Conservation (phyloP, 2,329 filamentous ascomycete species). For the Arthrobotrys conoides region DNA sequence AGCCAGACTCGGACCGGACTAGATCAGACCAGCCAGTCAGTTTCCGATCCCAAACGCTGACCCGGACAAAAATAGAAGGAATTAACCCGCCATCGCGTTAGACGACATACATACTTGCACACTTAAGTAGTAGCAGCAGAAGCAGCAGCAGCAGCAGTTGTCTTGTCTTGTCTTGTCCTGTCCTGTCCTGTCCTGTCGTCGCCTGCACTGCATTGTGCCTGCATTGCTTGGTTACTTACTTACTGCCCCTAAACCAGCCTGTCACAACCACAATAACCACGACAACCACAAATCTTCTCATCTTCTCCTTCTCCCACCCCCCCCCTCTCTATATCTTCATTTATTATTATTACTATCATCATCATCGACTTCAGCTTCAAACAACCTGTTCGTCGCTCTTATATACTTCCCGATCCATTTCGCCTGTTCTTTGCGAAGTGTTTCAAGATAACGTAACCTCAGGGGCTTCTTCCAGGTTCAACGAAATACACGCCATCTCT, state of each 20-base stretch:
- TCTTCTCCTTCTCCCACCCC: neutral
- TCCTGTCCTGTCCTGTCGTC: neutral
- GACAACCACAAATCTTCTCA: neutral
- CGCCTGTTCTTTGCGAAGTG: constrained; percentile 26
- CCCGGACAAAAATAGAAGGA: constrained; percentile 56
- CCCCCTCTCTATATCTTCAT: constrained; percentile 1
- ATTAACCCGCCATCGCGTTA: constrained; percentile 46
- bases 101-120: constrained; percentile 30
- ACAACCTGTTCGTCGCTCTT: neutral
- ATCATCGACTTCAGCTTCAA: constrained; percentile 4
- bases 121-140: too few species aligned
- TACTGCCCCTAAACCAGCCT: constrained; percentile 19
- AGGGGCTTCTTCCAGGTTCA: constrained; percentile 39
- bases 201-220: constrained; percentile 27
- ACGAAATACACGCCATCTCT: constrained; percentile 25
- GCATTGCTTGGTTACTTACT: constrained; percentile 18
- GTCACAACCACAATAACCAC: neutral
- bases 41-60: constrained; percentile 52
- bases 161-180: neutral
- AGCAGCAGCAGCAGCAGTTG: too few species aligned
- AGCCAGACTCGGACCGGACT: neutral
- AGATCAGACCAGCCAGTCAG: constrained; percentile 5
- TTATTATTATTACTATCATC: neutral
- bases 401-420: neutral
- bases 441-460: constrained; percentile 54